A percentile compares a stretch with the other conserved stretches of the same genome.
phyloP scores from a whole-genome alignment of 2,329 filamentous ascomycete genomes.

The Calonectria ilicicola region DNA sequence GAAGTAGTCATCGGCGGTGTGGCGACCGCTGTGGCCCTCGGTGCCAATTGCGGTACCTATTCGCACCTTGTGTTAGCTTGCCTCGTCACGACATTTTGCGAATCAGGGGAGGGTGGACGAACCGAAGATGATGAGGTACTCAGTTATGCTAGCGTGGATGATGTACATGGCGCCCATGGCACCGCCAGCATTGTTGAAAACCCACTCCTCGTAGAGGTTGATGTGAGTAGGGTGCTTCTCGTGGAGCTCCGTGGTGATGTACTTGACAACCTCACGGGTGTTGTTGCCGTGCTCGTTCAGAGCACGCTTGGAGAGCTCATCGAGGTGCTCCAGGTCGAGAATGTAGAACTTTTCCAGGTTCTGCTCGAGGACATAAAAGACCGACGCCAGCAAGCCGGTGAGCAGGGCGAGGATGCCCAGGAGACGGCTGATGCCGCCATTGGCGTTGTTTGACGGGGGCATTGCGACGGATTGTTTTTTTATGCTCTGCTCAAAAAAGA shows the following conservation, averaged over 20 bases:
- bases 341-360: conserved; percentile 78
- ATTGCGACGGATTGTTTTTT: not conserved
- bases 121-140: conserved; percentile 91
- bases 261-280: conserved; percentile 75
- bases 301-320: conserved; percentile 74
- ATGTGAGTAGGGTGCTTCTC: conserved; percentile 65
- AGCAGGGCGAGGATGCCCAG: conserved; percentile 65
- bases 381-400: conserved; percentile 64
- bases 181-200: conserved; percentile 92
- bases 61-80: conserved; percentile 18
- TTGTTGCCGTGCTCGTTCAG: conserved; percentile 80
- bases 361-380: conserved; percentile 68
- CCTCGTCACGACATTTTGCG: not conserved
- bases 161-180: conserved; percentile 95
- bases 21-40: conserved; percentile 88
- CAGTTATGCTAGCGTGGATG: conserved; percentile 89
- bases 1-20: conserved; percentile 96
- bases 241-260: conserved; percentile 77
- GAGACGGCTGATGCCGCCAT: conserved; percentile 48
- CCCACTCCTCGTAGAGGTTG: conserved; percentile 83
- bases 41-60: conserved; percentile 80
- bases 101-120: conserved; percentile 20
- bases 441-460: conserved; percentile 23
- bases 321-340: conserved; percentile 76
- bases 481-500: not conserved